phyloP scores from a whole-genome alignment of 345 rosid species.

The Erysimum cheiranthoides region DNA sequence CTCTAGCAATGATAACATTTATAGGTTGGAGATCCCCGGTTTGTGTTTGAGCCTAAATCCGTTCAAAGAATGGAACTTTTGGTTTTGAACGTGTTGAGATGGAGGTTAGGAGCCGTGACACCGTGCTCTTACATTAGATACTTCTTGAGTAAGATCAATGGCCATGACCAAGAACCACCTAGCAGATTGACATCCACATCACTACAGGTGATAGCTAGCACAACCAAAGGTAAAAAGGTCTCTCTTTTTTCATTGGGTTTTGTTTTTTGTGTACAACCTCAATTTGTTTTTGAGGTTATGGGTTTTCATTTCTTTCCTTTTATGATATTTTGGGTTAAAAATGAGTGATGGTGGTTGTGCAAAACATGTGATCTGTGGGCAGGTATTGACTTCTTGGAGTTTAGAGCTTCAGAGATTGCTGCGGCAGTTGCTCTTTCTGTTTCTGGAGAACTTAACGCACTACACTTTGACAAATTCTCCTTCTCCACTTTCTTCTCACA shows the following conservation, averaged over 20 bases:
- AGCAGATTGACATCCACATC: slow-evolving; percentile 47
- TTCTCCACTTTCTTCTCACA: slow-evolving; percentile 37
- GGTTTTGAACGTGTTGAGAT: slow-evolving; percentile 59
- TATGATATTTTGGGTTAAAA: neutral
- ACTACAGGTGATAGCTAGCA: slow-evolving; percentile 57
- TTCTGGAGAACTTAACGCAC: slow-evolving; percentile 35
- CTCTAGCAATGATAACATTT: slow-evolving; percentile 15
- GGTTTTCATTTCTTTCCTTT: neutral
- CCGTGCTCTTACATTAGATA: slow-evolving; percentile 65
- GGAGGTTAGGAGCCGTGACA: slow-evolving; percentile 66
- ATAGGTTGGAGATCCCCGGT: slow-evolving; percentile 61
- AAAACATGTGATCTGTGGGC: slow-evolving; percentile 38
- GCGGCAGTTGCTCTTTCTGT: slow-evolving; percentile 77
- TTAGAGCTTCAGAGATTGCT: slow-evolving; percentile 75
- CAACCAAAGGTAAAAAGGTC: slow-evolving; percentile 55
- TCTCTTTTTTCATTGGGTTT: slow-evolving; percentile 13
- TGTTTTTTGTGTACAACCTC: neutral
- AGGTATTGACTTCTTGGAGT: slow-evolving; percentile 82
- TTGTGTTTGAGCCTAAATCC: slow-evolving; percentile 57
- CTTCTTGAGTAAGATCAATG: slow-evolving; percentile 54
- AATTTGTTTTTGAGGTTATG: slow-evolving; percentile 6
- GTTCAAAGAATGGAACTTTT: slow-evolving; percentile 80
- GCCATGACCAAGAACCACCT: slow-evolving; percentile 45
- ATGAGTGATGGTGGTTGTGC: slow-evolving; percentile 31
- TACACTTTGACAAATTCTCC: slow-evolving; percentile 35